Evolutionary conservation across 495 filamentous ascomycete species (phyloP), one percentile per base, ranked within the genome.

Genomic region (Aspergillus coremiiformis): DNA sequence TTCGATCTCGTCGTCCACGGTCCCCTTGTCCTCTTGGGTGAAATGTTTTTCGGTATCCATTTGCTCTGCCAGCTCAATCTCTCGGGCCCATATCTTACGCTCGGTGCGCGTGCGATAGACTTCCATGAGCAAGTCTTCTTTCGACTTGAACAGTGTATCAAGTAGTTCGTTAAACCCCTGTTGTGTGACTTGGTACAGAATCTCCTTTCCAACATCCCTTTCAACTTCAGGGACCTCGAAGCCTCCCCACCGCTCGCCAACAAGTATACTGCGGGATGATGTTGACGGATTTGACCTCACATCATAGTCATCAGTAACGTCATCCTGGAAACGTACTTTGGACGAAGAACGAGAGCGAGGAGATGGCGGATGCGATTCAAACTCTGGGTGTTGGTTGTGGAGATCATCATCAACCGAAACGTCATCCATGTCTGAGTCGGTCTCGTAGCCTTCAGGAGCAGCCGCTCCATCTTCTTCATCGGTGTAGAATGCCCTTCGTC

Each of bases 111-210:
- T 89, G 14, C 78, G 73, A 33, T 80, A 78, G 8, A 79, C 83
- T 45, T 85, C 78, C 54, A 95, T 72, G 8, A 90, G 82, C 7
- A 86, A 64, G 51, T 89, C 84, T 67, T 98, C 93, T 54, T 86
- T 85, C 21, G 74, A 73, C 56, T 84, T 83, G 72, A 97, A 97
- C 0, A 98, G 72, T 9, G 82, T 73, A 63, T 96, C 88, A 5
- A 98, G 78, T 4, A 97, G 72, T 65, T 97, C 90, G 61, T 96
- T 96, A 66, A 95, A 85, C 1, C 86, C 89, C 61, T 95, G 84
- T 60, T 95, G 89, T 0, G 86, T 87, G 15, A 92, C 83, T 61
- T 95, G 88, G 60, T 93, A 96, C 6, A 97, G 72, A 14, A 95
- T 81, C 60, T 97, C 93, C 55, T 86, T 89, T 26, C 89, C 89